Evolutionary conservation across 202 grass and related monocot genomes (phyloP), one percentile per base, ranked within the genome.

Genomic region (Digitaria exilis): DNA sequence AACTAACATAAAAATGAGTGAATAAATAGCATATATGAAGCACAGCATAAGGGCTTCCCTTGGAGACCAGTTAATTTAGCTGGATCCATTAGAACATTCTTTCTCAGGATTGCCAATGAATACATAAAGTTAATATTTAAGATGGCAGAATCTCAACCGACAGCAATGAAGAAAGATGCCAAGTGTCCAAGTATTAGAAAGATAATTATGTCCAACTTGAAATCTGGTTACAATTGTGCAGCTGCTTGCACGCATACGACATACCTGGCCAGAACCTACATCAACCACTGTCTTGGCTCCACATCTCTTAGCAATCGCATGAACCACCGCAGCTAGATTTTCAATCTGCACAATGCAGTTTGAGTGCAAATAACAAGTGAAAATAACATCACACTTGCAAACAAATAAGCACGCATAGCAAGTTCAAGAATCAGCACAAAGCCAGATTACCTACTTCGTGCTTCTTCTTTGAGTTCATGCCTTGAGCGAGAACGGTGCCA

Each of bases 191-290:
- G 42, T 41, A 71, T 51, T 65, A 69, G 52, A 85, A 34, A 6
- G n/a, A 24, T 51, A 74, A 54, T 48, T 82, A 35, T 56, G 39
- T 28, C 15, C 34, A 81, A 29, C 21, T 69, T 43, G 28, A 75
- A 84, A 30, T 3, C 19, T 30, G 32, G 54, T 41, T 75, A 57
- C 49, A 73, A 19, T 55, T 78, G 41, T 14, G 49, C 29, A 75
- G 52, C 13, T 29, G 65, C 74, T 79, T 25, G 30, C 13, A 31
- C 10, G 55, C 39, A 79, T 41, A 84, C 65, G 43, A 30, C 45
- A 29, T 90, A 98, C 96, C 96, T 98, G 96, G 37, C 91, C 93
- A 84, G 93, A 96, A 78, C 93, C 96, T 78, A 98, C 96, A 96
- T 96, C 96, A 87, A 98, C 74, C 34, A 98, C 82, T 72, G 85